These are phyloP conservation scores for Streptanthus diversifolius DNA, from an alignment of 345 rosid species.

Conservation along the genomic window DNA sequence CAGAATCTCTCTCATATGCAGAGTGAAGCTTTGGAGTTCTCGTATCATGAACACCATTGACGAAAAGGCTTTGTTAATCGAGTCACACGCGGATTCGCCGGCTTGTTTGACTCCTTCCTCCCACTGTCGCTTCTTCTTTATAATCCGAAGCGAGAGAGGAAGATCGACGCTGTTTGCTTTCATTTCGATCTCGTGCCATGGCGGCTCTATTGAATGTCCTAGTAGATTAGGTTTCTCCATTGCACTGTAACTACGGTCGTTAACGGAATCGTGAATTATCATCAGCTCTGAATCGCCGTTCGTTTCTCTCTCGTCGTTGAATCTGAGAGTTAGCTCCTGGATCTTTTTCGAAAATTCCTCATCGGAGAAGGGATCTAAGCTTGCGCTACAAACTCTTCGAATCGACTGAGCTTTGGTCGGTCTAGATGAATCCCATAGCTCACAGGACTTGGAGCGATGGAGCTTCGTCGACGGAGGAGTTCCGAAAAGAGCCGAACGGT, in stretches of 20 bases:
- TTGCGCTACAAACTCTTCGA: constrained; percentile 54
- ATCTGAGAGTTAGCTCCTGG: constrained; percentile 51
- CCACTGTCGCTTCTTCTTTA: constrained; percentile 77
- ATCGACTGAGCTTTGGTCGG: constrained; percentile 19
- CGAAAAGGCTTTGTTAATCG: constrained; percentile 79
- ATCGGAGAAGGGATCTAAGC: constrained; percentile 55
- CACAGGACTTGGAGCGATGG: constrained; percentile 48
- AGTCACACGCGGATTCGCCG: constrained; percentile 60
- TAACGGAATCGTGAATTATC: constrained; percentile 11
- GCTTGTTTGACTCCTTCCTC: constrained; percentile 58
- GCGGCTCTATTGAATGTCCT: constrained; percentile 28
- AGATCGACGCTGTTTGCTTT: constrained; percentile 80
- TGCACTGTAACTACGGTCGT: constrained; percentile 15
- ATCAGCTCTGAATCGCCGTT: not conserved
- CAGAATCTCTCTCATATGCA: constrained; percentile 73
- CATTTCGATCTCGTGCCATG: constrained; percentile 54
- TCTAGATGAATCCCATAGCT: constrained; percentile 34
- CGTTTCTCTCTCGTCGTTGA: constrained; percentile 29
- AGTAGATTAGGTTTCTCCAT: constrained; percentile 4
- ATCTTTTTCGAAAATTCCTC: constrained; percentile 70
- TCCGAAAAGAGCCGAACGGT: constrained; percentile 50
- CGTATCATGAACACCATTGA: constrained; percentile 93
- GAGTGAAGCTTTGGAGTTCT: constrained; percentile 65
- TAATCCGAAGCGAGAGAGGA: constrained; percentile 74
- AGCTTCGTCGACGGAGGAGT: constrained; percentile 36